Conservation (phyloP, 2,329 filamentous ascomycete genomes). For the Didymella arachidicola region DNA sequence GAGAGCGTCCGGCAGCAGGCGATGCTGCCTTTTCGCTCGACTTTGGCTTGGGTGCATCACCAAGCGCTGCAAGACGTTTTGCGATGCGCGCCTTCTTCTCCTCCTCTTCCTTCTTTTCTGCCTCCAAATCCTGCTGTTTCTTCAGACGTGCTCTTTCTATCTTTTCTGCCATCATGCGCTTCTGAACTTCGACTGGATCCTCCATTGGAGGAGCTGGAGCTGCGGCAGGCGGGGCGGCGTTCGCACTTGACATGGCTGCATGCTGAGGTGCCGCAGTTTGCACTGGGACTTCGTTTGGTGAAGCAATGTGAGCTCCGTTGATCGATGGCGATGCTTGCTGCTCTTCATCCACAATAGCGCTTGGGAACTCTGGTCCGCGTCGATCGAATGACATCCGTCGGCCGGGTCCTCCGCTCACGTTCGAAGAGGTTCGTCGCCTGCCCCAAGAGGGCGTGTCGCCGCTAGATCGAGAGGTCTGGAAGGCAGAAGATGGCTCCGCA, state of each 20-base stretch:
- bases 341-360: constrained; percentile 36
- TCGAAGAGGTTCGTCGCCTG: constrained; percentile 85
- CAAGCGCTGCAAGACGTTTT: constrained; percentile 74
- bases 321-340: constrained; percentile 44
- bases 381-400: constrained; percentile 68
- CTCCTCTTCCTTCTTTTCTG: constrained; percentile 76
- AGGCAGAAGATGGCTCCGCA: constrained; percentile 84
- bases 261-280: constrained; percentile 49
- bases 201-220: constrained; percentile 61
- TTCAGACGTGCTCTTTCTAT: constrained; percentile 73
- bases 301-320: constrained; percentile 40
- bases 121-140: constrained; percentile 62
- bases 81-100: constrained; percentile 74
- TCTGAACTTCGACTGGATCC: constrained; percentile 69
- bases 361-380: constrained; percentile 51
- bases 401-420: constrained; percentile 84
- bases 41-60: constrained; percentile 58
- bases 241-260: constrained; percentile 38
- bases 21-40: constrained; percentile 51
- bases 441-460: constrained; percentile 70
- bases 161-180: constrained; percentile 73
- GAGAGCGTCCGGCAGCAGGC: constrained; percentile 40
- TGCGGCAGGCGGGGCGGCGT: constrained; percentile 36
- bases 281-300: constrained; percentile 42
- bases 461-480: constrained; percentile 78